A percentile compares a stretch with the other conserved stretches of the same genome.
Conservation (phyloP, 495 filamentous ascomycete genomes). For the Penicillium lagena region DNA sequence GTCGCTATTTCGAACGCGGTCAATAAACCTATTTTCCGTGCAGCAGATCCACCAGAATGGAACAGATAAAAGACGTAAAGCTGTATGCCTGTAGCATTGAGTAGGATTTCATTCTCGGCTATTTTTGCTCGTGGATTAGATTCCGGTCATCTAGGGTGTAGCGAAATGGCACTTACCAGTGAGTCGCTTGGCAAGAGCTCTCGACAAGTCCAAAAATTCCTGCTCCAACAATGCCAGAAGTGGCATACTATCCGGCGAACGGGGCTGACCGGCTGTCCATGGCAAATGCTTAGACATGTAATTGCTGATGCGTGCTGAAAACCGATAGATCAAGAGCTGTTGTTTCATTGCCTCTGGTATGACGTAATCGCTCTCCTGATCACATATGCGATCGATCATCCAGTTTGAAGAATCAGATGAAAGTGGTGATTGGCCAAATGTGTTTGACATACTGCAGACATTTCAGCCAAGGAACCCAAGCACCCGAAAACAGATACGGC, state of each 20-base stretch:
- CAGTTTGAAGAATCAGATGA: slow-evolving; percentile 5
- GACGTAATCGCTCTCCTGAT: background rate
- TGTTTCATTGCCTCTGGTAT: slow-evolving; percentile 3
- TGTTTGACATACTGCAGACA: slow-evolving; percentile 1
- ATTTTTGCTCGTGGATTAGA: too few species aligned
- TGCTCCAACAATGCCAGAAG: slow-evolving; percentile 1
- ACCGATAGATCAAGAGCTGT: slow-evolving; percentile 8
- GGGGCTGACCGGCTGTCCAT: background rate
- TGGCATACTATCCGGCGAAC: background rate
- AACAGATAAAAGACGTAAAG: slow-evolving; percentile 14
- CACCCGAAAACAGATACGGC: background rate
- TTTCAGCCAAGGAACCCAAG: background rate
- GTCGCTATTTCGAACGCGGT: slow-evolving; percentile 5
- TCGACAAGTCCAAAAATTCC: background rate
- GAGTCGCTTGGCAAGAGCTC: background rate
- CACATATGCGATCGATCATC: slow-evolving; percentile 6
- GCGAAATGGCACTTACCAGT: slow-evolving; percentile 1
- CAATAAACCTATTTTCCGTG: slow-evolving; percentile 4
- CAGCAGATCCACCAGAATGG: background rate
- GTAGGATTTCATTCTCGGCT: slow-evolving; percentile 6
- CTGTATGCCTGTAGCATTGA: slow-evolving; percentile 2
- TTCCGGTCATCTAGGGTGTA: too few species aligned
- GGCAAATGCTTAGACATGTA: slow-evolving; percentile 1
- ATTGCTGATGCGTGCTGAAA: slow-evolving; percentile 2
- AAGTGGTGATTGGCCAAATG: background rate